Conservation (phyloP, 768 basidiomycete species). For the Boletus subparvulus region DNA sequence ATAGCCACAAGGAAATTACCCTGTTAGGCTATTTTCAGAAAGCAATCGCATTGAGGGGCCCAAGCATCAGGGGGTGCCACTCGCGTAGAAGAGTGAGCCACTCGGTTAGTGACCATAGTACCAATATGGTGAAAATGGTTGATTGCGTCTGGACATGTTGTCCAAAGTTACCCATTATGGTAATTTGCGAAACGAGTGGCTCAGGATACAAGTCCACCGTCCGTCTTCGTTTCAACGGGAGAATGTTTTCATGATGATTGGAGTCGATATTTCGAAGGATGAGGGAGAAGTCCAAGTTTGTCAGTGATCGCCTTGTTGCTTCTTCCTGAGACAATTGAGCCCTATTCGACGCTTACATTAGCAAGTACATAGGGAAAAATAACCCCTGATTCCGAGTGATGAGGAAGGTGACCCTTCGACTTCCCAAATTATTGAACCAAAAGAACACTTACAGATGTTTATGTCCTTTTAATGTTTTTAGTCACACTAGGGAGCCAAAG, state of each 20-base stretch:
- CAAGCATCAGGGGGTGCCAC: slow-evolving; percentile 20
- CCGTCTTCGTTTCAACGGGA: not conserved
- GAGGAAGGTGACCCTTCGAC: no score
- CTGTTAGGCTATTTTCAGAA: slow-evolving; percentile 12
- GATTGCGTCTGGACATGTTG: slow-evolving; percentile 26
- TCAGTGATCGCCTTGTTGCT: slow-evolving; percentile 2
- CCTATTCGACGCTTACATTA: slow-evolving; percentile 2
- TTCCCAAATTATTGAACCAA: no score
- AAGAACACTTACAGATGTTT: not conserved
- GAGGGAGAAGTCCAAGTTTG: not conserved
- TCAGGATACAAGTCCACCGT: not conserved
- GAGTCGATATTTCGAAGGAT: not conserved
- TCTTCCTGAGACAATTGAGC: slow-evolving; percentile 6
- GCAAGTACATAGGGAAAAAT: not conserved
- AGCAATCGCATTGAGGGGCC: slow-evolving; percentile 20
- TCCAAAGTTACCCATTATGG: slow-evolving; percentile 11
- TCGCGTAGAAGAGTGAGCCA: slow-evolving; percentile 12
- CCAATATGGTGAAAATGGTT: slow-evolving; percentile 6
- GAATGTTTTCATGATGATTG: not conserved
- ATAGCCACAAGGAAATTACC: slow-evolving; percentile 23
- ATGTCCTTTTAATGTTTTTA: not conserved
- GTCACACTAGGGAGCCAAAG: not conserved
- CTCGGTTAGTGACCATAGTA: slow-evolving; percentile 19
- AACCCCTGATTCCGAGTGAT: no score
- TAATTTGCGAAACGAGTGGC: slow-evolving; percentile 8